A percentile compares a stretch with the other conserved stretches of the same genome.
Conservation (phyloP, 306 rosid genomes). For the Cucumis hystrix region DNA sequence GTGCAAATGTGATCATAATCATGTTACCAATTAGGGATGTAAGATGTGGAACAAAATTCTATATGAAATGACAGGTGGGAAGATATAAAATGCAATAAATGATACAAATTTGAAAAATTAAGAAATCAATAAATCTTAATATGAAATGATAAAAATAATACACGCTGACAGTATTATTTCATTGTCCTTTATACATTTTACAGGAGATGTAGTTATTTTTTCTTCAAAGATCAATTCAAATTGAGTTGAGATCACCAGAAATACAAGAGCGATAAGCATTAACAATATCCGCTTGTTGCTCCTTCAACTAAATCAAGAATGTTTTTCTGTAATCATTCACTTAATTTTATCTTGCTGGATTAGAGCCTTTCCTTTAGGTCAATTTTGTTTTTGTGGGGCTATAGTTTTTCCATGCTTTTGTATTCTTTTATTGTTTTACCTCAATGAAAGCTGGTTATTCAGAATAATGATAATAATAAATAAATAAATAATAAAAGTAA, state of each 20-base stretch:
- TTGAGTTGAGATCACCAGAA: neutral
- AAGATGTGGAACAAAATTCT: neutral
- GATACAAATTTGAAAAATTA: neutral
- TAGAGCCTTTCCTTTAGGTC: no score
- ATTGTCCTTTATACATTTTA: neutral
- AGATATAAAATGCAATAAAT: neutral
- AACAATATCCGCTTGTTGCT: neutral
- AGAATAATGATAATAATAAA: no score
- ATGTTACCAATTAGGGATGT: neutral
- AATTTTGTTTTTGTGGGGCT: no score
- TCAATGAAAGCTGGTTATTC: no score
- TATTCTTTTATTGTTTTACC: no score
- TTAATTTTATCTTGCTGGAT: no score
- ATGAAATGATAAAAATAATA: neutral
- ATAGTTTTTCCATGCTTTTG: no score
- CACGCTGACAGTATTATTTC: neutral
- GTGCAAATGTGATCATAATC: neutral
- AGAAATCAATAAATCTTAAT: neutral
- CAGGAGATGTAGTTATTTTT: neutral
- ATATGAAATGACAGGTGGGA: neutral
- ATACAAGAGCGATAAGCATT: neutral
- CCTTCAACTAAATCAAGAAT: neutral
- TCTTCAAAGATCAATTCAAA: neutral
- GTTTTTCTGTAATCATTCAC: no score
- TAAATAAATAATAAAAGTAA: no score